These are phyloP conservation scores for Botrytis fabae DNA, from an alignment of 2,329 filamentous ascomycete genomes.

Conservation along the genomic window DNA sequence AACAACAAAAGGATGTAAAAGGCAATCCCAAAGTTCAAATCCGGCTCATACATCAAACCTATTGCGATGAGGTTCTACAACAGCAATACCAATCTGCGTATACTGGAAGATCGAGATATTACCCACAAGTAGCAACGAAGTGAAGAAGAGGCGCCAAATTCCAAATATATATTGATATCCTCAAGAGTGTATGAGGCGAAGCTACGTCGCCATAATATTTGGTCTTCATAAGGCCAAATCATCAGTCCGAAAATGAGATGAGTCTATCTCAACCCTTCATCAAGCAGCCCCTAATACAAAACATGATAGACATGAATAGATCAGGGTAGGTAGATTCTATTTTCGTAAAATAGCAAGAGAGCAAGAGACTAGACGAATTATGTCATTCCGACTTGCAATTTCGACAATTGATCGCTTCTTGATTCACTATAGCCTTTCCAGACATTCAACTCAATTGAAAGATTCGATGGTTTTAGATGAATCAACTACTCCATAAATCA, in stretches of 20 bases:
- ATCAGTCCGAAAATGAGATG: not conserved
- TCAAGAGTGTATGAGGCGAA: not conserved
- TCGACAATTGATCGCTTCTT: not conserved
- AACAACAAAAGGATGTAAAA: no score
- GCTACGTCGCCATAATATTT: no score
- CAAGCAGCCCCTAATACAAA: not conserved
- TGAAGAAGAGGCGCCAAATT: not conserved
- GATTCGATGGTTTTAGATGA: no score
- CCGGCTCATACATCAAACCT: not conserved
- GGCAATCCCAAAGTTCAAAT: not conserved
- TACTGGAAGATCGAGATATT: not conserved
- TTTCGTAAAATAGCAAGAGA: not conserved
- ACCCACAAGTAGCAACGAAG: not conserved
- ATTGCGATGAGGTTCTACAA: not conserved
- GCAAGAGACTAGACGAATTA: not conserved
- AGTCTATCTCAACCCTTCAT: not conserved
- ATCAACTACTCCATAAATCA: not conserved
- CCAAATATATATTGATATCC: not conserved
- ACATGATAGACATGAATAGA: not conserved
- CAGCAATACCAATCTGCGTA: not conserved
- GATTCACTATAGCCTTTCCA: not conserved
- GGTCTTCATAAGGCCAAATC: not conserved
- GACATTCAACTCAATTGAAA: not conserved
- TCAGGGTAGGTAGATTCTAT: not conserved
- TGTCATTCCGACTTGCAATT: accelerated